Conservation (phyloP, 1,284 basidiomycete genomes). For the Farysia itapuensis region DNA sequence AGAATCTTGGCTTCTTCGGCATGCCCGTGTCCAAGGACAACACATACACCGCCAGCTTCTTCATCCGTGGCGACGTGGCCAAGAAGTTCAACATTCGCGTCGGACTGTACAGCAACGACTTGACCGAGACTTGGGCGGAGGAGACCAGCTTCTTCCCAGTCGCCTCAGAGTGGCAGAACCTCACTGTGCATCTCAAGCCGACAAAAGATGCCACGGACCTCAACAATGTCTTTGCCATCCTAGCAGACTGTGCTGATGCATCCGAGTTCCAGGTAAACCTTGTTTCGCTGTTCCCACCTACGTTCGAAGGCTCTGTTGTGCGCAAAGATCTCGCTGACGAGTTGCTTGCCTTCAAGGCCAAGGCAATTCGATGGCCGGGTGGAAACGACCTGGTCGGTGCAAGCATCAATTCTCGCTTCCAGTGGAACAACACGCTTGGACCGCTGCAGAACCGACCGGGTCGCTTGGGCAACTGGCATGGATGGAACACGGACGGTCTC, state of each 20-base stretch:
- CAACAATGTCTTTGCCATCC: slow-evolving; percentile 44
- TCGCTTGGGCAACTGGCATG: slow-evolving; percentile 65
- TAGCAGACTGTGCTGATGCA: slow-evolving; percentile 3
- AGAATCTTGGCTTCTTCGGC: slow-evolving; percentile 45
- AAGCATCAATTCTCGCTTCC: slow-evolving; percentile 67
- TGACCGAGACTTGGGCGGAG: slow-evolving; percentile 3
- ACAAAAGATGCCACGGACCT: slow-evolving; percentile 5
- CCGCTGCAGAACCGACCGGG: slow-evolving; percentile 64
- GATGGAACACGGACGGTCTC: slow-evolving; percentile 63
- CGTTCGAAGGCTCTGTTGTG: slow-evolving; percentile 30
- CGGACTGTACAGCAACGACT: slow-evolving; percentile 18
- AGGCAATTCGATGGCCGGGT: slow-evolving; percentile 72
- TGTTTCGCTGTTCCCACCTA: slow-evolving; percentile 36
- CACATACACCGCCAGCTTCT: slow-evolving; percentile 40
- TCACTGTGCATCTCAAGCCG: slow-evolving; percentile 6
- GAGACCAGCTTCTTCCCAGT: not conserved
- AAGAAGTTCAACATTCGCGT: slow-evolving; percentile 6
- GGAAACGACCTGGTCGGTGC: slow-evolving; percentile 65
- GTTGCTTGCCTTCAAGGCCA: slow-evolving; percentile 67
- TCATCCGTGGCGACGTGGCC: slow-evolving; percentile 22
- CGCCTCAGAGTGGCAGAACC: slow-evolving; percentile 20
- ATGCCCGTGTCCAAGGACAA: slow-evolving; percentile 25
- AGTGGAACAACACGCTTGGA: slow-evolving; percentile 70
- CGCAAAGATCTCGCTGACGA: slow-evolving; percentile 68
- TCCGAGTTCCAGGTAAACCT: slow-evolving; percentile 37